Evolutionary conservation across 768 basidiomycete species (phyloP).

Genomic region (Leccinum obscurum): DNA sequence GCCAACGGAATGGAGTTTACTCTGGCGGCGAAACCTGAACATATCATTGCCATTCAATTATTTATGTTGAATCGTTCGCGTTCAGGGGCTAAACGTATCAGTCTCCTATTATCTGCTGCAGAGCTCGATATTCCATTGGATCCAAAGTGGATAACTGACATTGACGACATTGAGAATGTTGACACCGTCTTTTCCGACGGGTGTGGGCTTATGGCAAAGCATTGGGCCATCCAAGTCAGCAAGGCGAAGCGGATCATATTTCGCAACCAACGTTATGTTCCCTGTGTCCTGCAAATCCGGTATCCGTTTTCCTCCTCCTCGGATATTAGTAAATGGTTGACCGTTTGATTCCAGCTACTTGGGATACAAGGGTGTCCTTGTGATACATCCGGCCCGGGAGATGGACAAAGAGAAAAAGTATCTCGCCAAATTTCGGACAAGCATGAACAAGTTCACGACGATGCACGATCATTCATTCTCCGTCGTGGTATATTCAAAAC

Average conservation of each 20-base stretch:
- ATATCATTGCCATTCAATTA: slow-evolving; percentile 1
- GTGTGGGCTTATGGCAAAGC: slow-evolving; percentile 60
- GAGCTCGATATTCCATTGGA: slow-evolving; percentile 57
- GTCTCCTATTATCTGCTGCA: slow-evolving; percentile 62
- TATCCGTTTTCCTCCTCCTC: slow-evolving; percentile 18
- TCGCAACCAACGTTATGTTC: slow-evolving; percentile 56
- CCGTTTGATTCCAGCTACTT: slow-evolving; percentile 45
- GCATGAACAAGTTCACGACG: slow-evolving; percentile 70
- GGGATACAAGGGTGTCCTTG: slow-evolving; percentile 73
- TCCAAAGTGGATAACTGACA: slow-evolving; percentile 50
- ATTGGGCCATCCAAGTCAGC: slow-evolving; percentile 52
- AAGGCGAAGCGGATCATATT: slow-evolving; percentile 56
- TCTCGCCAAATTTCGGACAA: slow-evolving; percentile 59
- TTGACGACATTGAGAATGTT: slow-evolving; percentile 54
- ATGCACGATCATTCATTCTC: slow-evolving; percentile 61
- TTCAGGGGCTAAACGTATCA: slow-evolving; percentile 68
- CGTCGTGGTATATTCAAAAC: slow-evolving; percentile 62
- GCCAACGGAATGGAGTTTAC: no score
- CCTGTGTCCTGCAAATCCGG: slow-evolving; percentile 65
- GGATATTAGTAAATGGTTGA: neutral
- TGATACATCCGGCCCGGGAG: slow-evolving; percentile 53
- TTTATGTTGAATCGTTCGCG: neutral
- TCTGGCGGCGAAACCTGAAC: slow-evolving; percentile 52
- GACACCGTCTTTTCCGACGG: slow-evolving; percentile 69
- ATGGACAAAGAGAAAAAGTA: slow-evolving; percentile 42